A percentile compares a stretch with the other conserved stretches of the same genome.
Conservation (phyloP, 768 basidiomycete genomes). For the Auriscalpium microsporum region DNA sequence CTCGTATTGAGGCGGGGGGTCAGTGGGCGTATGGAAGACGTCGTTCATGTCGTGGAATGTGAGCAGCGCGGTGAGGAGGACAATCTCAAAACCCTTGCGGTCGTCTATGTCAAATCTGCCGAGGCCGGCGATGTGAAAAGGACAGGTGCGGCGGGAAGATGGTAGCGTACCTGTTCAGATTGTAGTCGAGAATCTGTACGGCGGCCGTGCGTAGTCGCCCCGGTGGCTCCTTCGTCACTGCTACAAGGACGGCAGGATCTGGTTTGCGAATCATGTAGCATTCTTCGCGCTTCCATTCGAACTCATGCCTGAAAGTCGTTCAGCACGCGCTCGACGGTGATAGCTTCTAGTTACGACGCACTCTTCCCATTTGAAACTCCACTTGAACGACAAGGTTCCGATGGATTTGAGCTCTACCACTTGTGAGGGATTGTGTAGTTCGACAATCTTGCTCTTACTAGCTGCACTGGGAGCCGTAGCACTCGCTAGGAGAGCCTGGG, state of each 20-base stretch:
- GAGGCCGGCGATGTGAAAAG: not conserved
- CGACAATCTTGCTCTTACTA: conserved; percentile 66
- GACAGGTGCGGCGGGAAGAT: not conserved
- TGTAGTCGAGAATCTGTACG: conserved; percentile 79
- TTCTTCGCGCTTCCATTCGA: conserved; percentile 81
- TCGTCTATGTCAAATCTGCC: conserved; percentile 76
- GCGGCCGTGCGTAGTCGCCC: conserved; percentile 55
- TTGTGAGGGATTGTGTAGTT: conserved; percentile 65
- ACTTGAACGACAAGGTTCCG: conserved; percentile 65
- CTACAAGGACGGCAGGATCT: conserved; percentile 80
- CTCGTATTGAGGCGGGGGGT: not conserved
- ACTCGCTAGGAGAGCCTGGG: conserved; percentile 61
- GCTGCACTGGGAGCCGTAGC: conserved; percentile 55
- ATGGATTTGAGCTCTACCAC: conserved; percentile 66
- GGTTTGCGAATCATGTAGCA: conserved; percentile 80
- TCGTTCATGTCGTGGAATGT: conserved; percentile 72
- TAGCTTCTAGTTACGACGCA: conserved; percentile 28
- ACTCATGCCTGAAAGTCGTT: conserved; percentile 50
- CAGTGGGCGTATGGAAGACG: conserved; percentile 30
- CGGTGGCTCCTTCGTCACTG: conserved; percentile 67
- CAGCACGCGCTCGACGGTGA: not conserved
- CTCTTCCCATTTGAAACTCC: conserved; percentile 81
- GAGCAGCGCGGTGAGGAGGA: conserved; percentile 65
- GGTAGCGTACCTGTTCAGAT: conserved; percentile 55
- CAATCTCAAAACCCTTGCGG: conserved; percentile 78